Percentiles rank a stretch among this genome's conserved stretches.
phyloP scores from a whole-genome alignment of 2,329 filamentous ascomycete genomes.

The Alternaria hordeiaustralica region DNA sequence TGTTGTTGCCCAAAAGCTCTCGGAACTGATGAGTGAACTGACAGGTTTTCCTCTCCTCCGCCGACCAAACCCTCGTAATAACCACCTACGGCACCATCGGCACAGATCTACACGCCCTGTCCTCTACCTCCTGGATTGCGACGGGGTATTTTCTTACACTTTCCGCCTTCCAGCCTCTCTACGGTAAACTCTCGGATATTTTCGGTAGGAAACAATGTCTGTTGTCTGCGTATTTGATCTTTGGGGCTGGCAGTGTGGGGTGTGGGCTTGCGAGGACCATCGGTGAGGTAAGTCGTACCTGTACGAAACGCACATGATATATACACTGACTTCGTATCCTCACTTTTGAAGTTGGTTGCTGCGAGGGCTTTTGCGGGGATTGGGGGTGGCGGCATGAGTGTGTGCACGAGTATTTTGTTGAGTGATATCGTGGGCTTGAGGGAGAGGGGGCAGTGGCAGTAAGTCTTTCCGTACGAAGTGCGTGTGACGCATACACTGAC shows the following conservation, averaged over 20 bases:
- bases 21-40: background rate
- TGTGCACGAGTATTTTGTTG: slow-evolving; percentile 71
- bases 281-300: slow-evolving; percentile 29
- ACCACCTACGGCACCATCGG: slow-evolving; percentile 81
- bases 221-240: slow-evolving; percentile 68
- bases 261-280: slow-evolving; percentile 71
- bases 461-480: background rate
- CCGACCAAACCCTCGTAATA: slow-evolving; percentile 79
- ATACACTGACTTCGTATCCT: background rate
- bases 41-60: slow-evolving; percentile 74
- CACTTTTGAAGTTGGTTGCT: slow-evolving; percentile 62
- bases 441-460: slow-evolving; percentile 74
- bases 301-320: background rate
- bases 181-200: slow-evolving; percentile 73
- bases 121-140: slow-evolving; percentile 78
- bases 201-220: slow-evolving; percentile 72
- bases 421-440: slow-evolving; percentile 74
- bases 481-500: too few relatives aligned
- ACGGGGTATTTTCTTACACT: slow-evolving; percentile 73
- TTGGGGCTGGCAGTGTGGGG: slow-evolving; percentile 68
- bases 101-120: slow-evolving; percentile 75
- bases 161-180: slow-evolving; percentile 77
- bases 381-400: slow-evolving; percentile 75
- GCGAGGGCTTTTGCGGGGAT: slow-evolving; percentile 69
- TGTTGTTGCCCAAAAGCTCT: too few relatives aligned